phyloP scores from a whole-genome alignment of 768 basidiomycete genomes.

The Leccinellum rugosiceps region DNA sequence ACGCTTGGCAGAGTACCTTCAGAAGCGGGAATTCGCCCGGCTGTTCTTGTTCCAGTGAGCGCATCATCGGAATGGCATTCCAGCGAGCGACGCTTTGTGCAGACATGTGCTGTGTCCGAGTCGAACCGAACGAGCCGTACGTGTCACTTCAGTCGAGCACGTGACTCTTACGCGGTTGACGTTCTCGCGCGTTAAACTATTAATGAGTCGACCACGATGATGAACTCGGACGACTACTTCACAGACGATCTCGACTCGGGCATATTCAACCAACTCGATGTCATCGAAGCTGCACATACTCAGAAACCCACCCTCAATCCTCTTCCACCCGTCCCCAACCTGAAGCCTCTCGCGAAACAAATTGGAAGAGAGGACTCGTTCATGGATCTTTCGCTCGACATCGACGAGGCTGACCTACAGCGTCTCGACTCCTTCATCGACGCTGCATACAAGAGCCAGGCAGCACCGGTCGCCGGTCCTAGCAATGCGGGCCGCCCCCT shows the following conservation, averaged over 20 bases:
- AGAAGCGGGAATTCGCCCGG: conserved; percentile 28
- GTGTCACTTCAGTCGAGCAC: not conserved
- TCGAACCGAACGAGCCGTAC: not conserved
- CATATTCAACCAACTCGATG: conserved; percentile 59
- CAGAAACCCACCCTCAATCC: conserved; percentile 31
- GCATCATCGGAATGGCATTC: conserved; percentile 62
- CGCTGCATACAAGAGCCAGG: conserved; percentile 42
- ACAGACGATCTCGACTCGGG: conserved; percentile 62
- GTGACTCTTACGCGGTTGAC: conserved; percentile 11
- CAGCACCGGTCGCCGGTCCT: conserved; percentile 40
- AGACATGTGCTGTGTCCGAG: too few species aligned
- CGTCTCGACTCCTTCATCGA: conserved; percentile 52
- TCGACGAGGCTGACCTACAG: conserved; percentile 53
- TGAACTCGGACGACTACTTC: conserved; percentile 81
- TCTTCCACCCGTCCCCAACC: not conserved
- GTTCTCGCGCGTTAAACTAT: too few species aligned
- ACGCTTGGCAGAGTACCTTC: conserved; percentile 69
- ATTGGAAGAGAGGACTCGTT: conserved; percentile 42
- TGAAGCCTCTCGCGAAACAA: conserved; percentile 9
- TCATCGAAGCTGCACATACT: conserved; percentile 61
- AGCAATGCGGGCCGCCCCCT: conserved; percentile 23
- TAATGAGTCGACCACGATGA: too few species aligned
- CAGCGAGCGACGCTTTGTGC: conserved; percentile 62
- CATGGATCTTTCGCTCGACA: conserved; percentile 53
- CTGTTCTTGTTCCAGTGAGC: conserved; percentile 23